phyloP scores from a whole-genome alignment of 768 basidiomycete genomes.

The Aureoboletus auriporus region DNA sequence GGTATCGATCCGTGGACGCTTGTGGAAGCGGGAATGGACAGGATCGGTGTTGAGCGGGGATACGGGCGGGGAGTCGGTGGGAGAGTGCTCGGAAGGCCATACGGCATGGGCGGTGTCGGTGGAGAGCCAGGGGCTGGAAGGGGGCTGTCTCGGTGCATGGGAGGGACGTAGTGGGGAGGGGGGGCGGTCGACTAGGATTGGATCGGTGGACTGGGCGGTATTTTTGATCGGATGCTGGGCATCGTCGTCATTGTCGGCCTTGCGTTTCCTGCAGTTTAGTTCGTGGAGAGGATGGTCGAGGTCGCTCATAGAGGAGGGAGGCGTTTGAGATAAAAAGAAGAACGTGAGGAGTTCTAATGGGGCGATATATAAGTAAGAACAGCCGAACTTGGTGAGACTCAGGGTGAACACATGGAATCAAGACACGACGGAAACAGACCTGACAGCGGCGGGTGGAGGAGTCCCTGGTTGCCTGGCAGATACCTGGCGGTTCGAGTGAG shows the following conservation, averaged over 20 bases:
- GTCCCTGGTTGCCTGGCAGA: constrained; percentile 30
- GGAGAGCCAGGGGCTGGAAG: constrained; percentile 27
- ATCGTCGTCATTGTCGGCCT: constrained; percentile 52
- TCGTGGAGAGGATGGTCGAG: constrained; percentile 41
- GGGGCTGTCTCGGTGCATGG: constrained; percentile 41
- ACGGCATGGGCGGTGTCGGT: constrained; percentile 28
- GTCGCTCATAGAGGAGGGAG: constrained; percentile 51
- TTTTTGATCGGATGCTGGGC: neutral
- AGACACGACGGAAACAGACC: constrained; percentile 24
- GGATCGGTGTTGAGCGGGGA: constrained; percentile 39
- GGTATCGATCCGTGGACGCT: constrained; percentile 32
- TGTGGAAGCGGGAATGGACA: constrained; percentile 18
- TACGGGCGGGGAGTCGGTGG: constrained; percentile 29
- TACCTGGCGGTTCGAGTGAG: constrained; percentile 21
- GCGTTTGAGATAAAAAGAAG: constrained; percentile 15
- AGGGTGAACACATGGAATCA: constrained; percentile 30
- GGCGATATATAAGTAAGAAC: constrained; percentile 32
- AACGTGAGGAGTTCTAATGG: constrained; percentile 10
- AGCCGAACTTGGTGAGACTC: constrained; percentile 29
- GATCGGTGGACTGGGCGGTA: constrained; percentile 22
- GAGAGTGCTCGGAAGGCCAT: constrained; percentile 39
- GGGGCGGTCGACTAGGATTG: constrained; percentile 34
- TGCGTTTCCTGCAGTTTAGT: constrained; percentile 60
- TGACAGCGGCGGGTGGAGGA: constrained; percentile 4
- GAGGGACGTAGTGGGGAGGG: constrained; percentile 19